These are phyloP conservation scores for Botrytis porri DNA, from an alignment of 2,329 filamentous ascomycete genomes.

Conservation along the genomic window DNA sequence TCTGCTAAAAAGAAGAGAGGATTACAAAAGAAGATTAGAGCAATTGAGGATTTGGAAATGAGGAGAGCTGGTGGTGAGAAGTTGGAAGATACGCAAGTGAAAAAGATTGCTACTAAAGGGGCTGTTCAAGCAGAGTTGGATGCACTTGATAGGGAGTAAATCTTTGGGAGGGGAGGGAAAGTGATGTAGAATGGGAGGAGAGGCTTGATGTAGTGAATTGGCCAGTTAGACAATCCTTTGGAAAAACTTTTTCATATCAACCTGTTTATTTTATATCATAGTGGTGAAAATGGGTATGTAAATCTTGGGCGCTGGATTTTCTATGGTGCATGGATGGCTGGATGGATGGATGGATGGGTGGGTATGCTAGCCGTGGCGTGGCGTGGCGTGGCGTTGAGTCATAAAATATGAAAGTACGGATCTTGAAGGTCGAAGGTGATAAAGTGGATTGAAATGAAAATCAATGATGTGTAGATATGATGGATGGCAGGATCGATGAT, in stretches of 20 bases:
- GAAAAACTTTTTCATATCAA: conserved; percentile 10
- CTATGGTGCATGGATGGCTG: neutral
- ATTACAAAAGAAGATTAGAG: conserved; percentile 93
- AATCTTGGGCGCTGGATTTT: neutral
- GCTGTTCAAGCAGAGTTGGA: conserved; percentile 81
- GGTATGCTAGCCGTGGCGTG: neutral
- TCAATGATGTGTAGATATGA: neutral
- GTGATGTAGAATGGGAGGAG: neutral
- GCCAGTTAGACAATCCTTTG: neutral
- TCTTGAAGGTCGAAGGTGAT: neutral
- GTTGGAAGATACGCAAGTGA: conserved; percentile 95
- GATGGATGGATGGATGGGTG: conserved; percentile 4
- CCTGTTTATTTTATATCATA: conserved; percentile 9
- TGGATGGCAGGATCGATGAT: neutral
- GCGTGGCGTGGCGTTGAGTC: neutral
- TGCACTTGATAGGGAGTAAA: conserved; percentile 32
- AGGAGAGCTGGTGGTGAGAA: conserved; percentile 91
- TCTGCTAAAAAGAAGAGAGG: conserved; percentile 92
- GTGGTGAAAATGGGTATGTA: neutral
- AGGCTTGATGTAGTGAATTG: neutral
- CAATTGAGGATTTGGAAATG: conserved; percentile 98
- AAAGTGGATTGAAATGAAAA: neutral
- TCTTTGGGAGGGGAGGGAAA: neutral
- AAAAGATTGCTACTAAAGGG: conserved; percentile 92
- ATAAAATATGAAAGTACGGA: neutral